phyloP scores from a whole-genome alignment of 2,329 filamentous ascomycete genomes.

The Fusarium fujikuroi region DNA sequence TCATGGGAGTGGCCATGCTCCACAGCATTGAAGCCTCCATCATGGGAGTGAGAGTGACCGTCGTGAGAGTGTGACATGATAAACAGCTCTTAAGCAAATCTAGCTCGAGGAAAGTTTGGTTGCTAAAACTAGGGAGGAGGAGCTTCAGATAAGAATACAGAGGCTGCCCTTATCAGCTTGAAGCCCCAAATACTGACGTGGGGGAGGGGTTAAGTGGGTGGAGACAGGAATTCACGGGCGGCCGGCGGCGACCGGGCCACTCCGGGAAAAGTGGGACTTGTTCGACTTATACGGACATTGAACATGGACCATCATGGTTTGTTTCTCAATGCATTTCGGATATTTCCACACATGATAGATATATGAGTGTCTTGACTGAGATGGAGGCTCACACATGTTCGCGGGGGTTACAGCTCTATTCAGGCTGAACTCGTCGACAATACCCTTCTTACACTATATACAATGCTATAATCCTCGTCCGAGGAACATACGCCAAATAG shows the following conservation, averaged over 20 bases:
- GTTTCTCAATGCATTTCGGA: not conserved
- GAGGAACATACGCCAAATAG: not conserved
- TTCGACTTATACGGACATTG: not conserved
- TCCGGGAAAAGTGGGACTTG: constrained; percentile 18
- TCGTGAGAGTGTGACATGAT: constrained; percentile 64
- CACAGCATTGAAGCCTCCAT: constrained; percentile 62
- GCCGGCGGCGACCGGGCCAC: constrained; percentile 8
- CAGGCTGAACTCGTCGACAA: not conserved
- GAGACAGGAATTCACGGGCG: not conserved
- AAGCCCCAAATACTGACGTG: constrained; percentile 24
- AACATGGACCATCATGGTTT: not conserved
- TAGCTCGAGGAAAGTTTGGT: not conserved
- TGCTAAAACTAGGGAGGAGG: constrained; percentile 8
- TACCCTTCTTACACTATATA: not conserved
- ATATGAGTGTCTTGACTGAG: no score
- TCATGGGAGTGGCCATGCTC: constrained; percentile 97
- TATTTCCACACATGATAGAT: no score
- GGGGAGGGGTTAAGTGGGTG: constrained; percentile 23
- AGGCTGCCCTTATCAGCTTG: constrained; percentile 28
- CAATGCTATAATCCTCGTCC: not conserved
- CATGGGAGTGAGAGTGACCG: constrained; percentile 67
- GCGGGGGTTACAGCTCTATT: not conserved
- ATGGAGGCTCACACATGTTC: not conserved
- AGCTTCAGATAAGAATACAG: constrained; percentile 16
- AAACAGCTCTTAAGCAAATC: not conserved